Conservation (phyloP, 306 rosid genomes). For the Glycine tomentella region DNA sequence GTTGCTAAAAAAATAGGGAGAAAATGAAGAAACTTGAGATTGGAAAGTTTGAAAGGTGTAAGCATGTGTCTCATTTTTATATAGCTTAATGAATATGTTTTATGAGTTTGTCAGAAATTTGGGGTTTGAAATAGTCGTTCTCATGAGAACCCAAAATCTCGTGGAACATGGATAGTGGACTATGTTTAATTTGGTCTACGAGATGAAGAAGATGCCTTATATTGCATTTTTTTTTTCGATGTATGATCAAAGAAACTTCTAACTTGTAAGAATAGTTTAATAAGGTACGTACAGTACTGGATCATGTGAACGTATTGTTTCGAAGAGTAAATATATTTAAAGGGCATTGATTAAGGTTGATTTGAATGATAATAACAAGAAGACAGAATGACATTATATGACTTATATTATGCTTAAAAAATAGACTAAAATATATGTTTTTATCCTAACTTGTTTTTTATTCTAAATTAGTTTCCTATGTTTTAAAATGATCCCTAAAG, state of each 20-base stretch:
- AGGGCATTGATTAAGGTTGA: not conserved
- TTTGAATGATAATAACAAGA: not conserved
- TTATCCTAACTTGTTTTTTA: not conserved
- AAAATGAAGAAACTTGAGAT: too few species aligned
- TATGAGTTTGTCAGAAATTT: not conserved
- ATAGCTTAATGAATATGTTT: not conserved
- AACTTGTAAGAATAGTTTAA: not conserved
- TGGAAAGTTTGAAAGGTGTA: not conserved
- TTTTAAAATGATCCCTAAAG: too few species aligned
- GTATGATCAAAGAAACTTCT: not conserved
- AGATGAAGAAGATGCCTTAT: not conserved
- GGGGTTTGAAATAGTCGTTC: conserved; percentile 9
- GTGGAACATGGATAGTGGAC: not conserved
- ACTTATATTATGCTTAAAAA: not conserved
- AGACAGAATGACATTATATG: not conserved
- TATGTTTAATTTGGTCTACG: not conserved
- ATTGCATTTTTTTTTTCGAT: not conserved
- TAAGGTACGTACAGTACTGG: not conserved
- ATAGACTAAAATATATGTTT: not conserved
- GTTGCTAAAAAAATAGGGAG: not conserved
- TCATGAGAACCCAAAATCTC: conserved; percentile 9
- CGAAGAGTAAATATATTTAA: too few species aligned
- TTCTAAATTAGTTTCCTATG: too few species aligned
- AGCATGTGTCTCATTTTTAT: not conserved
- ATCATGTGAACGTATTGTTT: conserved; percentile 24